These are phyloP conservation scores for Theileria orientalis DNA, from an alignment of 169 alveolate species.

Conservation along the genomic window DNA sequence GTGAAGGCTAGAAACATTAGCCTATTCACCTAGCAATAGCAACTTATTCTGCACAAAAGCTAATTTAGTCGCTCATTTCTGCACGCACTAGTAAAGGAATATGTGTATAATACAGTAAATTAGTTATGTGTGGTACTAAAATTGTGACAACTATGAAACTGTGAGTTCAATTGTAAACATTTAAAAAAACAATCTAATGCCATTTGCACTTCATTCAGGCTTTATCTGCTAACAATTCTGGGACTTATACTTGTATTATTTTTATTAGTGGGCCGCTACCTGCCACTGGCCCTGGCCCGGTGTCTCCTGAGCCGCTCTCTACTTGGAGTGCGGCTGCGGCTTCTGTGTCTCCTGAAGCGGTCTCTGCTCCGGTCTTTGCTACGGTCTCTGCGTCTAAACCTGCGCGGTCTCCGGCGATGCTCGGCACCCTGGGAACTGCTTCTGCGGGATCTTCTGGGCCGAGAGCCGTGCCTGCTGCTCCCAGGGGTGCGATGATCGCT, in stretches of 20 bases:
- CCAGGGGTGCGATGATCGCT: too few species aligned
- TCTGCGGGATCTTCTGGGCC: not conserved
- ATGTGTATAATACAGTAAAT: too few species aligned
- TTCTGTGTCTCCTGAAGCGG: not conserved
- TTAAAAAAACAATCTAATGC: too few species aligned
- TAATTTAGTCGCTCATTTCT: too few species aligned
- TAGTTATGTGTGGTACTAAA: too few species aligned
- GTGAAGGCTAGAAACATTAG: not conserved
- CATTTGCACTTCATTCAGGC: too few species aligned
- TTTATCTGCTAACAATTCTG: not conserved
- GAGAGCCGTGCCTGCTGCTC: too few species aligned
- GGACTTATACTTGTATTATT: not conserved
- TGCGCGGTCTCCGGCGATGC: not conserved
- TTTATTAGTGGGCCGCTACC: not conserved
- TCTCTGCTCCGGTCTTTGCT: not conserved
- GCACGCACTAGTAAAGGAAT: too few species aligned
- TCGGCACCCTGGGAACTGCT: not conserved
- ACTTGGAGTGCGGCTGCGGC: not conserved
- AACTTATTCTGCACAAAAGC: too few species aligned
- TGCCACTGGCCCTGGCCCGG: conserved; percentile 1
- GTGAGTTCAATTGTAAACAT: too few species aligned
- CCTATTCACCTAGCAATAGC: not conserved
- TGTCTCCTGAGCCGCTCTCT: conserved; percentile 1
- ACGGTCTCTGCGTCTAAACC: not conserved
- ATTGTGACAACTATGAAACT: too few species aligned